Evolutionary conservation across 1,284 basidiomycete species (phyloP).

Genomic region (Sporisorium exsertum): DNA sequence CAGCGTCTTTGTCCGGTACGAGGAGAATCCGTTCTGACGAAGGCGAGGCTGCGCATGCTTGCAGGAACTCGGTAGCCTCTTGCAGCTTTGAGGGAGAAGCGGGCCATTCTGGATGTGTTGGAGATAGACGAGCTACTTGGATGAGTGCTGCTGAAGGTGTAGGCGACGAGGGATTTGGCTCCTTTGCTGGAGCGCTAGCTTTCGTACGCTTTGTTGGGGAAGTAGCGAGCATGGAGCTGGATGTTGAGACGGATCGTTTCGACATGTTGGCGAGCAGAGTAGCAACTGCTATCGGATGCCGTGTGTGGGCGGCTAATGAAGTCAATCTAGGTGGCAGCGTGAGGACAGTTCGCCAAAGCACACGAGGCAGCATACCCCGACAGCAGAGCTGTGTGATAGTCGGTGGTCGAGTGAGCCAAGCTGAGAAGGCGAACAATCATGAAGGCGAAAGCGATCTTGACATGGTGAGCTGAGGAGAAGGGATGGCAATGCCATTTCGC

Average conservation of each 20-base stretch:
- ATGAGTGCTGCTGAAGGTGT: conserved; percentile 4
- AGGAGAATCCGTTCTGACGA: conserved; percentile 33
- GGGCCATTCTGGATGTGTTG: conserved; percentile 42
- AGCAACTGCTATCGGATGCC: background rate
- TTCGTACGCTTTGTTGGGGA: conserved; percentile 8
- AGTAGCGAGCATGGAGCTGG: background rate
- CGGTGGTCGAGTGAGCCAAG: background rate
- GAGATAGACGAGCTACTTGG: conserved; percentile 28
- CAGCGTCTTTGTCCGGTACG: conserved; percentile 59
- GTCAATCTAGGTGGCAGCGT: background rate
- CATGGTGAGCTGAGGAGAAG: conserved; percentile 3
- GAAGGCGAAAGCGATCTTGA: background rate
- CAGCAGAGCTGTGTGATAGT: background rate
- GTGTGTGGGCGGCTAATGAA: background rate
- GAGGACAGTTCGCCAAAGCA: background rate
- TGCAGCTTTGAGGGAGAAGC: conserved; percentile 16
- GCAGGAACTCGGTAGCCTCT: conserved; percentile 38
- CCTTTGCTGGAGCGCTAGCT: background rate
- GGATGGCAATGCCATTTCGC: background rate
- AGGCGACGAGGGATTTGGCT: conserved; percentile 1
- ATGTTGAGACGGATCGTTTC: conserved; percentile 14
- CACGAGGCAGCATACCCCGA: background rate
- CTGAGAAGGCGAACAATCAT: background rate
- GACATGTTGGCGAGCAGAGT: conserved; percentile 11
- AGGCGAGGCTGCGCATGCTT: conserved; percentile 18